phyloP scores from a whole-genome alignment of 129 eudicot genomes.

The Saposhnikovia divaricata region DNA sequence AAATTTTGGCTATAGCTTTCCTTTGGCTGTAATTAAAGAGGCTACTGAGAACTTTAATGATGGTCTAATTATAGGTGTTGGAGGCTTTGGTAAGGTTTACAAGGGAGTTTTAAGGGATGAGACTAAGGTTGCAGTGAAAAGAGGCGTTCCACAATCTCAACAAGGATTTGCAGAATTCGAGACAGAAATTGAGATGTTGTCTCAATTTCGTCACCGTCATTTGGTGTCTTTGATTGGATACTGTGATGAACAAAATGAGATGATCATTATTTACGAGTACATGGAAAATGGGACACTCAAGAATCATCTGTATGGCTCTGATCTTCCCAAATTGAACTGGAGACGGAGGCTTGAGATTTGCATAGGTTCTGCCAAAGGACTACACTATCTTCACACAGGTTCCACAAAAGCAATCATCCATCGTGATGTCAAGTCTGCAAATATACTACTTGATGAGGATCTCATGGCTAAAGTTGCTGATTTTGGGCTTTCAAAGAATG shows the following conservation, averaged over 20 bases:
- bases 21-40: conserved; percentile 45
- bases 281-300: conserved; percentile 69
- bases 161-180: conserved; percentile 60
- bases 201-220: conserved; percentile 80
- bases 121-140: conserved; percentile 53
- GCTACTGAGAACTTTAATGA: conserved; percentile 58
- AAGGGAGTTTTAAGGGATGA: conserved; percentile 49
- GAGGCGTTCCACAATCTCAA: conserved; percentile 40
- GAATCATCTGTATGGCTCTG: conserved; percentile 56
- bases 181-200: conserved; percentile 68
- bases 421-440: conserved; percentile 71
- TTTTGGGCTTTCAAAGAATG: conserved; percentile 58
- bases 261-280: conserved; percentile 65
- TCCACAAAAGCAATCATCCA: conserved; percentile 51
- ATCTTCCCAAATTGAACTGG: conserved; percentile 45
- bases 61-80: conserved; percentile 45
- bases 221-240: conserved; percentile 64
- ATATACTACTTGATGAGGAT: conserved; percentile 53
- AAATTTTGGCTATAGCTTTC: conserved; percentile 50
- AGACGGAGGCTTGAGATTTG: conserved; percentile 67
- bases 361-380: conserved; percentile 65
- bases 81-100: conserved; percentile 78
- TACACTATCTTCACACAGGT: conserved; percentile 74
- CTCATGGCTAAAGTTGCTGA: conserved; percentile 73
- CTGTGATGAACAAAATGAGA: conserved; percentile 54